Evolutionary conservation across 2,329 filamentous ascomycete genomes (phyloP), one percentile per base, ranked within the genome.

Genomic region (Beauveria sp.): DNA sequence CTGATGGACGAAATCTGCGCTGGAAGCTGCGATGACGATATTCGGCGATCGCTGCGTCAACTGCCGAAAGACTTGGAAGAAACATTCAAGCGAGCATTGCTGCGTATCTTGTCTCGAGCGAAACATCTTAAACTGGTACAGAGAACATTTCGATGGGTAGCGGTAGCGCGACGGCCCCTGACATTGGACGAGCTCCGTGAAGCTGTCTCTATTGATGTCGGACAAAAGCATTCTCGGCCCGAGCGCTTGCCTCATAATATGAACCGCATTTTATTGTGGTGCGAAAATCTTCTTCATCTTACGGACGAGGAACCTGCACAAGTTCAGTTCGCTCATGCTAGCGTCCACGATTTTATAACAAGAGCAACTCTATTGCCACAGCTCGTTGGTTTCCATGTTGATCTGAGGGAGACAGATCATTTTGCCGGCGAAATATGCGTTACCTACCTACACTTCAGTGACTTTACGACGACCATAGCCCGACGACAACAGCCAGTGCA

Each of bases 101-200:
- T 7, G 0, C 50, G 50, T 40, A 22, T 52, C 12, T 2, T 6
- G 3, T 22, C 50, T n/a, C 50, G 12, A 14, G 6, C 18, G 28
- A 24, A n/a, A 16, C 50, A n/a, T n/a, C 1, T 26, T 6, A 4
- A 40, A 5, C 7, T 52, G 18, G 20, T 52, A 22, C 30, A 40
- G n/a, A 52, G 34, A n/a, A 40, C 20, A 22, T 52, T 52, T 52
- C 50, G 50, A 52, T 52, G 69, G 74, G 65, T 75, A 47, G 66
- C 67, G 7, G 68, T 64, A 30, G 68, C 72, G 2, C 72, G 68
- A 61, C 68, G 71, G 42, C 69, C 69, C 2, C 61, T 78, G 1
- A 66, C 65, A 5, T 66, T 77, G 1, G 65, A 69, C n/a, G 71
- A 78, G 62, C 65, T 79, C 1, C 67, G 65, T 5, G 75, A 78